These are phyloP conservation scores for Diplosphaera chodatii DNA, from an alignment of 139 green algal genomes.

Conservation along the genomic window DNA sequence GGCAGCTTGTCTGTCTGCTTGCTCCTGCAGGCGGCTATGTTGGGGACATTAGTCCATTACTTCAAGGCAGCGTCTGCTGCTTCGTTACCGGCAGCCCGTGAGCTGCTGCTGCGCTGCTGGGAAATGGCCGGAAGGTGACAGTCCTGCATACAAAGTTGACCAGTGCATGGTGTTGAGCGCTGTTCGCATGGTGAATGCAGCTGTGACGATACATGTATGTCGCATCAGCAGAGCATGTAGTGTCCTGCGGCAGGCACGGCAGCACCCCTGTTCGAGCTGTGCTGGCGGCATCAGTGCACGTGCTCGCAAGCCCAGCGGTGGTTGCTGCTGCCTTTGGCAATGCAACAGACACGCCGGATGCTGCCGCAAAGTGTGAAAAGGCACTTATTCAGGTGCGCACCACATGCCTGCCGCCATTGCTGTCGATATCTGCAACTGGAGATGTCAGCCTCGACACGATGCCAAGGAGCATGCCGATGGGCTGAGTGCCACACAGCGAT, in stretches of 20 bases:
- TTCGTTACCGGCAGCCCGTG: neutral
- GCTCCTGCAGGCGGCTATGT: slow-evolving; percentile 1
- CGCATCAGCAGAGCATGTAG: too few species aligned
- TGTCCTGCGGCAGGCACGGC: neutral
- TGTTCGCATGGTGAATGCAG: too few species aligned
- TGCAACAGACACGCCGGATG: neutral
- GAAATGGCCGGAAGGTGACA: neutral
- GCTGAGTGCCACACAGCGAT: too few species aligned
- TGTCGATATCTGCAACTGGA: neutral
- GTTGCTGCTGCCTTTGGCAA: slow-evolving; percentile 6
- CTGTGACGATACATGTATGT: too few species aligned
- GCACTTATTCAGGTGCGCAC: slow-evolving; percentile 3
- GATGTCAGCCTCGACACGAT: neutral
- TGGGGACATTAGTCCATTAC: slow-evolving; percentile 1
- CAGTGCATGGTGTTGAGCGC: too few species aligned
- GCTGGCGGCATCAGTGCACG: neutral
- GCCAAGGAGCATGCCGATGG: too few species aligned
- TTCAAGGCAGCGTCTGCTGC: neutral
- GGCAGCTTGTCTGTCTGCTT: too few species aligned
- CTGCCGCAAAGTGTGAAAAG: neutral
- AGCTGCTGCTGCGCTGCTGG: slow-evolving; percentile 6
- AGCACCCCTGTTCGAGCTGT: neutral
- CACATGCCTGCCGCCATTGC: too few species aligned
- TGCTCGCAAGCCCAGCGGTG: slow-evolving; percentile 3
- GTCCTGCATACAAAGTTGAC: too few species aligned